Percentiles rank a stretch among this genome's conserved stretches.
Evolutionary conservation across 768 basidiomycete species (phyloP).

Genomic region (Psilocybe cubensis): DNA sequence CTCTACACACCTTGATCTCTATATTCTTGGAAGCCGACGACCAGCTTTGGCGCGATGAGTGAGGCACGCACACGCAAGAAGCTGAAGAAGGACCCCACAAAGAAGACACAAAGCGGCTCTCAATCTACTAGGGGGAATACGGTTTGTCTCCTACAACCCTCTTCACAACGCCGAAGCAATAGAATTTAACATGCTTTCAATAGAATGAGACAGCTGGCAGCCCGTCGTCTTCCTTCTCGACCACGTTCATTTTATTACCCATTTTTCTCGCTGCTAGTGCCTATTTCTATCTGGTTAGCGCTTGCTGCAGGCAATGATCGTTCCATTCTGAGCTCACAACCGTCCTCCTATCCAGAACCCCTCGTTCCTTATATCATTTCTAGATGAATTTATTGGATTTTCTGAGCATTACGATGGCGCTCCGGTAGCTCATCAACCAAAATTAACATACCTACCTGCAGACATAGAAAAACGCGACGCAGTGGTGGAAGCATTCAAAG

Average conservation of each 20-base stretch:
- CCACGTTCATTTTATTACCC: conserved; percentile 22
- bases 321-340: not conserved
- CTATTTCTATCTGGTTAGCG: conserved; percentile 25
- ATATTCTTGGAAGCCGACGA: conserved; percentile 9
- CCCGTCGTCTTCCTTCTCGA: conserved; percentile 15
- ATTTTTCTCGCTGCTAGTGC: conserved; percentile 17
- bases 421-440: conserved; percentile 20
- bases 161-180: not conserved
- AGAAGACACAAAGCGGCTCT: conserved; percentile 10
- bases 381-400: conserved; percentile 43
- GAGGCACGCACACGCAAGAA: conserved; percentile 23
- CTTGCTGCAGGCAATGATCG: not conserved
- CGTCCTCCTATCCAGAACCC: conserved; percentile 18
- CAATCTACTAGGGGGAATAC: not conserved
- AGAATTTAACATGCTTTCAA: not conserved
- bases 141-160: not conserved
- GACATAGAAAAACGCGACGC: conserved; percentile 71
- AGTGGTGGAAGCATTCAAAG: conserved; percentile 80
- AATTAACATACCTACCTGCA: conserved; percentile 35
- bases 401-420: conserved; percentile 40
- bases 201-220: conserved; percentile 17
- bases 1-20: conserved; percentile 5
- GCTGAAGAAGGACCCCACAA: conserved; percentile 12
- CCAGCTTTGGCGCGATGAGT: conserved; percentile 12
- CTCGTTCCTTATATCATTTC: conserved; percentile 23